phyloP scores from a whole-genome alignment of 495 filamentous ascomycete species.

The Penicillium subrubescens region DNA sequence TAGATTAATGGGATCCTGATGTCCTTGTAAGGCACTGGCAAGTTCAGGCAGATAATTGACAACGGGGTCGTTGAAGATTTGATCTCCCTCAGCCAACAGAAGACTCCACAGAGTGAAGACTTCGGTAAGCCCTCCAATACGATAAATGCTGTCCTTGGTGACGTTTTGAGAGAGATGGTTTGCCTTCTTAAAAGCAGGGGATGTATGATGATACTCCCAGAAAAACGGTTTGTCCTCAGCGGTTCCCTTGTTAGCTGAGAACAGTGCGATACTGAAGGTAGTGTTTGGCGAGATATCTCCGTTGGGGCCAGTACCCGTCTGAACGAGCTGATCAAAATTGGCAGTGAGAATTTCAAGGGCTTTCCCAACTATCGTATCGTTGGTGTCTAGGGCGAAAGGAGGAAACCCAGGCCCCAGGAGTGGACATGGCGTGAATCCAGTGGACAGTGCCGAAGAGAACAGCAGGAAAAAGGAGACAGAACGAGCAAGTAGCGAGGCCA shows the following conservation, averaged over 20 bases:
- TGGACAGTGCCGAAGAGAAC: conserved; percentile 14
- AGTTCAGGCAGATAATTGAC: conserved; percentile 59
- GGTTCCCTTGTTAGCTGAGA: conserved; percentile 42
- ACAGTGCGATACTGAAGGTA: conserved; percentile 55
- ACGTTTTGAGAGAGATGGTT: conserved; percentile 28
- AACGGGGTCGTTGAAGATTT: conserved; percentile 42
- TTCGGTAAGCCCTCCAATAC: conserved; percentile 49
- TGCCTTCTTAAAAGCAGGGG: conserved; percentile 30
- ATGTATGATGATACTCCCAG: conserved; percentile 49
- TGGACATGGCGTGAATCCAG: conserved; percentile 41
- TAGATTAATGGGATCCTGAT: conserved; percentile 8
- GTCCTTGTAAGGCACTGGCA: conserved; percentile 7
- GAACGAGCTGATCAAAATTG: conserved; percentile 14
- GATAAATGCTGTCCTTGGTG: conserved; percentile 43
- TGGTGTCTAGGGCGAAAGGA: conserved; percentile 40
- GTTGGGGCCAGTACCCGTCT: conserved; percentile 10
- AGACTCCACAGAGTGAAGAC: conserved; percentile 48
- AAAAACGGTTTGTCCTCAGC: conserved; percentile 36
- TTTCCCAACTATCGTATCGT: conserved; percentile 15
- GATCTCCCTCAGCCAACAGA: conserved; percentile 46
- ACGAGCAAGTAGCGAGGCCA: not conserved
- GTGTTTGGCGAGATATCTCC: conserved; percentile 25
- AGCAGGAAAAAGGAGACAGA: not conserved
- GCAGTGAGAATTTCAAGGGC: conserved; percentile 15
- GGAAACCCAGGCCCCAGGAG: conserved; percentile 52